Conservation (phyloP, 2,329 filamentous ascomycete genomes). For the Diplodia mutila region DNA sequence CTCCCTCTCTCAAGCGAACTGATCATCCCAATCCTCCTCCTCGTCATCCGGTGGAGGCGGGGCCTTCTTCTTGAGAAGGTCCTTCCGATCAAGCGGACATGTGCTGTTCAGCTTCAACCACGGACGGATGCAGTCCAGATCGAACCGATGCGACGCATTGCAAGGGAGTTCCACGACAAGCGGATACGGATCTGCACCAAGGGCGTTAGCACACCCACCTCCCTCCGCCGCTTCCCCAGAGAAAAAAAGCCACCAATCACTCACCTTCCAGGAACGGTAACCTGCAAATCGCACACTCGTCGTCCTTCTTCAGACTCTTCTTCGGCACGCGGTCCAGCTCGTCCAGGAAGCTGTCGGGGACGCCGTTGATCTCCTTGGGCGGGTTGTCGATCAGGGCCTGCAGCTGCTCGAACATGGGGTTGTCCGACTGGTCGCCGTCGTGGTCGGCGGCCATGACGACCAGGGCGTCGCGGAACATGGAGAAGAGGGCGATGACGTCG, state of each 20-base stretch:
- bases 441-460: constrained; percentile 57
- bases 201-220: constrained; percentile 22
- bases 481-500: constrained; percentile 63
- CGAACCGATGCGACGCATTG: constrained; percentile 64
- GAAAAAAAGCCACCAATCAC: constrained; percentile 28
- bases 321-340: constrained; percentile 63
- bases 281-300: constrained; percentile 64
- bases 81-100: constrained; percentile 64
- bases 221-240: not conserved
- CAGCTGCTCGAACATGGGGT: constrained; percentile 56
- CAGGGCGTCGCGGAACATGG: constrained; percentile 64
- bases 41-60: constrained; percentile 48
- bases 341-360: constrained; percentile 64
- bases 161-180: constrained; percentile 66
- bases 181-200: constrained; percentile 57
- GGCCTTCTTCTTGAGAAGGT: constrained; percentile 57
- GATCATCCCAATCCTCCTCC: constrained; percentile 41
- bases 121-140: constrained; percentile 66
- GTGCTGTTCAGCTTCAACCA: constrained; percentile 68
- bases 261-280: constrained; percentile 64
- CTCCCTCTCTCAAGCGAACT: not conserved
- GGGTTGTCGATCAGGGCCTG: constrained; percentile 61
- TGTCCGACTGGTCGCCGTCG: not conserved
- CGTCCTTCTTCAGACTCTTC: constrained; percentile 55
- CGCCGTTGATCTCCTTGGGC: constrained; percentile 63